These are phyloP conservation scores for Miscanthus lutarioriparius DNA, from an alignment of 176 grass and related monocot species.

Conservation along the genomic window DNA sequence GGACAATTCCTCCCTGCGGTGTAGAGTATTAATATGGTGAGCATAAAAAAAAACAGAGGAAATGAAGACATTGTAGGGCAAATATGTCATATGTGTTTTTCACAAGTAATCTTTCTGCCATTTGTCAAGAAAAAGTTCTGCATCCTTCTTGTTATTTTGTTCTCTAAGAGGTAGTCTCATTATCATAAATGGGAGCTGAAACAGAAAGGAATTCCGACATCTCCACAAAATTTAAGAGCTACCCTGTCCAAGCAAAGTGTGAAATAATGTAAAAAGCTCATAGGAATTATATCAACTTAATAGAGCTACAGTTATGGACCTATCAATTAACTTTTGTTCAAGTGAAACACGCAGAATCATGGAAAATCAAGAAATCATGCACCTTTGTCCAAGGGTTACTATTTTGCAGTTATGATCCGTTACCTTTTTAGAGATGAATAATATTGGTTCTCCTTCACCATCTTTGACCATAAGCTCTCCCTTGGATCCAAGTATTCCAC, in stretches of 20 bases:
- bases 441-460: slow-evolving; percentile 62
- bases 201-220: slow-evolving; percentile 22
- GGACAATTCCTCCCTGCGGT: slow-evolving; percentile 71
- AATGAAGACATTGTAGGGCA: neutral
- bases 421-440: slow-evolving; percentile 89
- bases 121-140: slow-evolving; percentile 22
- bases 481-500: slow-evolving; percentile 76
- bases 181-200: slow-evolving; percentile 18
- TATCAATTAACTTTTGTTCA: slow-evolving; percentile 20
- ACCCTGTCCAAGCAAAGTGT: neutral
- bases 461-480: slow-evolving; percentile 70
- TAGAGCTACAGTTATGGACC: slow-evolving; percentile 8
- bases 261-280: slow-evolving; percentile 16
- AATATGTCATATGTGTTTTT: neutral
- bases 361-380: neutral
- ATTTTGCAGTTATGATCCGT: slow-evolving; percentile 13
- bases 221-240: slow-evolving; percentile 17
- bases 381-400: slow-evolving; percentile 12
- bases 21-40: slow-evolving; percentile 7
- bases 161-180: neutral
- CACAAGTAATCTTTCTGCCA: slow-evolving; percentile 4
- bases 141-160: neutral
- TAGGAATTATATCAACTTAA: slow-evolving; percentile 13
- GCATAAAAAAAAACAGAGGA: slow-evolving; percentile 28
- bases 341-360: slow-evolving; percentile 22